phyloP scores from a whole-genome alignment of 441 rosid species.

The Gossypium gossypioides region DNA sequence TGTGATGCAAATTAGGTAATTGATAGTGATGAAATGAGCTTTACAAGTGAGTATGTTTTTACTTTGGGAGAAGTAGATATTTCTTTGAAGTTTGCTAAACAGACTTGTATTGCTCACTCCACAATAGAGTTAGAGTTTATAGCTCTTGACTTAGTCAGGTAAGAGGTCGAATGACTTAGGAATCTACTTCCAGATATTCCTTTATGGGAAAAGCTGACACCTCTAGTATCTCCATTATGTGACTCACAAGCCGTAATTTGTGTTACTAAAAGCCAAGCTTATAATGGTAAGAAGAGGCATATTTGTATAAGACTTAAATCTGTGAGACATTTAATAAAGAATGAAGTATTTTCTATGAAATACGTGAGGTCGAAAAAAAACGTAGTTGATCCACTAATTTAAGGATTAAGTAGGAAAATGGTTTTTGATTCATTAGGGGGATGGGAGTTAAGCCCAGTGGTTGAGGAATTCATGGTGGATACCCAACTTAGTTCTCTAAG shows the following conservation, averaged over 20 bases:
- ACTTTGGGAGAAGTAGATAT: no score
- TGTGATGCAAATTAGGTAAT: neutral
- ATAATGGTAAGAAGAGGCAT: neutral
- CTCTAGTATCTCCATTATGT: neutral
- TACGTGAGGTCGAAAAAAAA: neutral
- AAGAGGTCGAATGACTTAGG: neutral
- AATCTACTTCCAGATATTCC: neutral
- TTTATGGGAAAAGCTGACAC: neutral
- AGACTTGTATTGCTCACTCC: neutral
- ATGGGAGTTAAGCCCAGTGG: neutral
- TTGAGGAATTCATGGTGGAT: neutral
- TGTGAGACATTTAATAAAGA: no score
- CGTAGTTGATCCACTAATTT: neutral
- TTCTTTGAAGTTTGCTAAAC: neutral
- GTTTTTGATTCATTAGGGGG: neutral
- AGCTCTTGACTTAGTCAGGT: neutral
- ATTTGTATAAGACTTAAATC: neutral
- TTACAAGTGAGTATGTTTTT: neutral
- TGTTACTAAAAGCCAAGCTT: neutral
- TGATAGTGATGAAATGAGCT: neutral
- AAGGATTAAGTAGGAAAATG: neutral
- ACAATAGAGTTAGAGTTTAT: no score
- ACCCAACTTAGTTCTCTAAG: neutral
- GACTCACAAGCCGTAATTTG: neutral
- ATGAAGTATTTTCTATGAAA: neutral